A percentile compares a stretch with the other conserved stretches of the same genome.
Evolutionary conservation across 2,329 filamentous ascomycete species (phyloP).

Genomic region (Aspergillus felis): DNA sequence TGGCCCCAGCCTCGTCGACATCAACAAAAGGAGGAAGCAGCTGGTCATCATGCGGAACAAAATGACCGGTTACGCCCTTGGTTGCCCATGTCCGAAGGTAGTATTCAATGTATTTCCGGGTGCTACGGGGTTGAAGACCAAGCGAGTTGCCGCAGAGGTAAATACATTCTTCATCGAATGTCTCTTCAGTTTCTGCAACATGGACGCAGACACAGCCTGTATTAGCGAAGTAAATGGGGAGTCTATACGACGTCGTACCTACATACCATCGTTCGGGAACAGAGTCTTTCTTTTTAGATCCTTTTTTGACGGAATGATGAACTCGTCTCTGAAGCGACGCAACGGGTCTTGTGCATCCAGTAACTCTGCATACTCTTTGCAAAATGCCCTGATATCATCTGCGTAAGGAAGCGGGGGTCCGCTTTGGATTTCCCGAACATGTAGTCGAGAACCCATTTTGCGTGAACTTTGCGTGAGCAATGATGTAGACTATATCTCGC

Average conservation of each 20-base stretch:
- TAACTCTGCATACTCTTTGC: constrained; percentile 38
- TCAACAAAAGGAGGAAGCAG: constrained; percentile 70
- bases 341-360: constrained; percentile 63
- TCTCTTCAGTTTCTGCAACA: constrained; percentile 22
- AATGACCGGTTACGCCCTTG: constrained; percentile 82
- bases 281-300: constrained; percentile 65
- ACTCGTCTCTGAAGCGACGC: constrained; percentile 62
- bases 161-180: constrained; percentile 51
- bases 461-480: background rate
- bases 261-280: constrained; percentile 26
- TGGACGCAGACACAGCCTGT: background rate
- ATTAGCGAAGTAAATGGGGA: background rate
- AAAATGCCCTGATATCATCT: constrained; percentile 33
- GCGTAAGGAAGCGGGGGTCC: constrained; percentile 26
- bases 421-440: constrained; percentile 23
- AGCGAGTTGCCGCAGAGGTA: constrained; percentile 92
- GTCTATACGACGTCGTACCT: background rate
- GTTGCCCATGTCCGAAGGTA: constrained; percentile 81
- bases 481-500: background rate
- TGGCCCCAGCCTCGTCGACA: constrained; percentile 70
- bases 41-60: constrained; percentile 64
- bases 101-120: constrained; percentile 61
- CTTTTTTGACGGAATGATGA: constrained; percentile 69
- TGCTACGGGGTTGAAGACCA: constrained; percentile 72
- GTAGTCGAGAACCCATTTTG: constrained; percentile 27